Conservation (phyloP, 495 filamentous ascomycete species). For the Acidomyces sp. region DNA sequence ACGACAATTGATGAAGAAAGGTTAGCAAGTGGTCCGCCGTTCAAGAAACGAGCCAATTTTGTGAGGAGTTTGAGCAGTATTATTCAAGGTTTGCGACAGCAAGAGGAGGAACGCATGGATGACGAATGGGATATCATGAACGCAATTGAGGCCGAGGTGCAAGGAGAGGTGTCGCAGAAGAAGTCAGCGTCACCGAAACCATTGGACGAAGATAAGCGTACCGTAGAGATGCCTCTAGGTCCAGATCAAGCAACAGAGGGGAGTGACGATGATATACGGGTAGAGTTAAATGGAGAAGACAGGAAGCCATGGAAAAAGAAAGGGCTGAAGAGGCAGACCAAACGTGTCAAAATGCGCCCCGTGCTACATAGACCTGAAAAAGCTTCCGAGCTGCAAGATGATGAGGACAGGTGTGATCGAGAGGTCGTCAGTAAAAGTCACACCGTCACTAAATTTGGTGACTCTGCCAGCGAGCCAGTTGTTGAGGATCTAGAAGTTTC, state of each 20-base stretch:
- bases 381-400: conserved; percentile 6
- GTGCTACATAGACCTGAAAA: conserved; percentile 20
- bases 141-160: conserved; percentile 56
- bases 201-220: conserved; percentile 52
- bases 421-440: conserved; percentile 21
- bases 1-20: conserved; percentile 37
- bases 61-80: conserved; percentile 65
- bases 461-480: background rate
- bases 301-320: conserved; percentile 73
- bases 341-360: conserved; percentile 48
- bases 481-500: conserved; percentile 23
- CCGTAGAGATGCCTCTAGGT: conserved; percentile 38
- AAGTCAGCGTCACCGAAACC: conserved; percentile 24
- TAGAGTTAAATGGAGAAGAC: conserved; percentile 34
- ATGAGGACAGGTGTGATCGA: conserved; percentile 22
- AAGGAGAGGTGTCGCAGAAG: conserved; percentile 8
- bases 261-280: conserved; percentile 32
- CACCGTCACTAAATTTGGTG: background rate
- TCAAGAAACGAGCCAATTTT: conserved; percentile 40
- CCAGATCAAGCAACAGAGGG: conserved; percentile 48
- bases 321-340: conserved; percentile 78
- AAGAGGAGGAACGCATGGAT: conserved; percentile 53
- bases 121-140: conserved; percentile 58
- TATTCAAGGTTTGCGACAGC: conserved; percentile 60
- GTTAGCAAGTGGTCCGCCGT: conserved; percentile 29